These are phyloP conservation scores for Ceratobasidium theobromae DNA, from an alignment of 1,284 basidiomycete species.

Conservation along the genomic window DNA sequence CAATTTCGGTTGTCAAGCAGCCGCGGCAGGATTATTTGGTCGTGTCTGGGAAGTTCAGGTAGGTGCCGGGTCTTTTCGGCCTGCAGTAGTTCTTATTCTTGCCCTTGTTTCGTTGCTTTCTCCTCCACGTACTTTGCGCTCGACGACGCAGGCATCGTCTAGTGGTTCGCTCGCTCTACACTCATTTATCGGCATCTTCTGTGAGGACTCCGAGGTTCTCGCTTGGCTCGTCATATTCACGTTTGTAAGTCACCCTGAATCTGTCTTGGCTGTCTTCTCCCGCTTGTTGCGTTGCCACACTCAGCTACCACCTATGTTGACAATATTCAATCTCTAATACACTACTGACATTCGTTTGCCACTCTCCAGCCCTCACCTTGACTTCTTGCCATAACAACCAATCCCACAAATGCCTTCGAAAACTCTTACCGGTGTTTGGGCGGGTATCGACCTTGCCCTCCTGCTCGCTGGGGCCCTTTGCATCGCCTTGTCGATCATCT, in stretches of 20 bases:
- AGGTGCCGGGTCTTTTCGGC: background rate
- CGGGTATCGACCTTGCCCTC: slow-evolving; percentile 65
- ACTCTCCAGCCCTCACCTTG: background rate
- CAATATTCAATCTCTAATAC: background rate
- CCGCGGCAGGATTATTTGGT: slow-evolving; percentile 17
- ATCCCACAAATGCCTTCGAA: slow-evolving; percentile 62
- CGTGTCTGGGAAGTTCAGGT: background rate
- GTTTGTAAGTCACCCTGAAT: background rate
- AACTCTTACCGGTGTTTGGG: slow-evolving; percentile 68
- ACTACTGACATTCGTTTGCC: background rate
- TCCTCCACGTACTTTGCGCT: background rate
- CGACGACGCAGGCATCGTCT: slow-evolving; percentile 32
- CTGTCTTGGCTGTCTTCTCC: background rate
- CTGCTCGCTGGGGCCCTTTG: slow-evolving; percentile 65
- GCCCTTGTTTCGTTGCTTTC: background rate
- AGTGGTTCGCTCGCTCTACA: slow-evolving; percentile 1
- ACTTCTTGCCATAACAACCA: background rate
- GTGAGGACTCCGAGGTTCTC: slow-evolving; percentile 26
- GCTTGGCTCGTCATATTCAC: background rate
- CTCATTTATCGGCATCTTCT: slow-evolving; percentile 20
- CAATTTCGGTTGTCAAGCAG: slow-evolving; percentile 24
- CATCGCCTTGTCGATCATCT: slow-evolving; percentile 67
- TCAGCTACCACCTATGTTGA: background rate
- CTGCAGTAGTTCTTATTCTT: background rate
- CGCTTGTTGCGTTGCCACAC: too few relatives aligned